These are phyloP conservation scores for Musa beccarii DNA, from an alignment of 176 grass and related monocot species.

Conservation along the genomic window DNA sequence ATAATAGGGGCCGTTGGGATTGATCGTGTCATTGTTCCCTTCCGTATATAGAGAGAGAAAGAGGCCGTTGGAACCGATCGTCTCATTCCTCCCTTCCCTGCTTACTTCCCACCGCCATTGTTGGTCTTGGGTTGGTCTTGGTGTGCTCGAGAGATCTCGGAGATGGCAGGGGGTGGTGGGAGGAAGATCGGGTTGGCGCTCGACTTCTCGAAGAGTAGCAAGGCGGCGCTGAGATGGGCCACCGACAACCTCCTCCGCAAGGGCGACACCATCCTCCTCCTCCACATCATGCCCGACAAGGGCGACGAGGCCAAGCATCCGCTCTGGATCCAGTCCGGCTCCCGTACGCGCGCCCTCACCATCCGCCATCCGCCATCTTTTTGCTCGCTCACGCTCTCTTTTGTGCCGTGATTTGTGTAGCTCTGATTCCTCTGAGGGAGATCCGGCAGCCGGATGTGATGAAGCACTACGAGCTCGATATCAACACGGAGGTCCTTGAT, in stretches of 20 bases:
- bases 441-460: slow-evolving; percentile 43
- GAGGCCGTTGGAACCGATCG: too few species aligned
- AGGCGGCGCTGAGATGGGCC: slow-evolving; percentile 59
- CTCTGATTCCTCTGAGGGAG: slow-evolving; percentile 54
- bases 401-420: slow-evolving; percentile 12
- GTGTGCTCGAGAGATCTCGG: not conserved
- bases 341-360: slow-evolving; percentile 19
- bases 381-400: not conserved
- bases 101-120: too few species aligned
- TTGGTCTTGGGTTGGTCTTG: too few species aligned
- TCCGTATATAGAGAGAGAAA: too few species aligned
- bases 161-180: slow-evolving; percentile 6
- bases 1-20: too few species aligned
- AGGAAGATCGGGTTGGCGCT: slow-evolving; percentile 59
- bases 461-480: slow-evolving; percentile 44
- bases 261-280: slow-evolving; percentile 57
- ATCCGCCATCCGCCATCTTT: slow-evolving; percentile 1
- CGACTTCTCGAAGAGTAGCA: slow-evolving; percentile 86
- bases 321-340: slow-evolving; percentile 60
- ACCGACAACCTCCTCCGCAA: slow-evolving; percentile 42
- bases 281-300: slow-evolving; percentile 46
- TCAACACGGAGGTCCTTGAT: slow-evolving; percentile 44
- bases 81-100: too few species aligned
- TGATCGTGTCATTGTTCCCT: too few species aligned
- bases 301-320: slow-evolving; percentile 39